phyloP scores from a whole-genome alignment of 2,329 filamentous ascomycete species.

The Boeremia exigua region DNA sequence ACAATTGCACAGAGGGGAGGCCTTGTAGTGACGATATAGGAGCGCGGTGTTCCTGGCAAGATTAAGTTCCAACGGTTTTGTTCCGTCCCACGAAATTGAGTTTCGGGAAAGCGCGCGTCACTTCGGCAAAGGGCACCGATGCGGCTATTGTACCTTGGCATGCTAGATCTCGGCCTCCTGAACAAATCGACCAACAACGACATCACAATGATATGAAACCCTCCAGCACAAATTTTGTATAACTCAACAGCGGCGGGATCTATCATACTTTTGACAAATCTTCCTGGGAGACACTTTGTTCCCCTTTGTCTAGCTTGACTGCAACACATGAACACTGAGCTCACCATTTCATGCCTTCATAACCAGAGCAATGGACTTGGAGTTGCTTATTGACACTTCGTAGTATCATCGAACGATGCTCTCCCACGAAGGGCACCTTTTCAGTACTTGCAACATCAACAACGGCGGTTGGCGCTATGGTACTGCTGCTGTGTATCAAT shows the following conservation, averaged over 20 bases:
- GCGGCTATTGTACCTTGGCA: not conserved
- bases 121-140: conserved; percentile 9
- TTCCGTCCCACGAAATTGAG: conserved; percentile 12
- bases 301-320: not conserved
- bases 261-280: no score
- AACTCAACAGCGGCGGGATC: not conserved
- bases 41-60: not conserved
- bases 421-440: not conserved
- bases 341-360: no score
- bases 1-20: not conserved
- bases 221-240: conserved; percentile 1
- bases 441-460: no score
- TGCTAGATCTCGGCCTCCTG: not conserved
- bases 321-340: no score
- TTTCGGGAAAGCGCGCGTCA: conserved; percentile 14
- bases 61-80: conserved; percentile 13
- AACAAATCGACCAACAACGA: not conserved
- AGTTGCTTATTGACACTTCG: no score
- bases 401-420: not conserved
- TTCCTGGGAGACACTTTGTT: no score
- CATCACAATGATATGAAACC: not conserved
- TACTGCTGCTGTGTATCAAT: conserved; percentile 2
- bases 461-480: no score
- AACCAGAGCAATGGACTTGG: no score
- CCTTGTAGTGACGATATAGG: not conserved